A percentile compares a stretch with the other conserved stretches of the same genome.
Conservation (phyloP, 352 stramenopile species). For the Pythium dissimile region DNA sequence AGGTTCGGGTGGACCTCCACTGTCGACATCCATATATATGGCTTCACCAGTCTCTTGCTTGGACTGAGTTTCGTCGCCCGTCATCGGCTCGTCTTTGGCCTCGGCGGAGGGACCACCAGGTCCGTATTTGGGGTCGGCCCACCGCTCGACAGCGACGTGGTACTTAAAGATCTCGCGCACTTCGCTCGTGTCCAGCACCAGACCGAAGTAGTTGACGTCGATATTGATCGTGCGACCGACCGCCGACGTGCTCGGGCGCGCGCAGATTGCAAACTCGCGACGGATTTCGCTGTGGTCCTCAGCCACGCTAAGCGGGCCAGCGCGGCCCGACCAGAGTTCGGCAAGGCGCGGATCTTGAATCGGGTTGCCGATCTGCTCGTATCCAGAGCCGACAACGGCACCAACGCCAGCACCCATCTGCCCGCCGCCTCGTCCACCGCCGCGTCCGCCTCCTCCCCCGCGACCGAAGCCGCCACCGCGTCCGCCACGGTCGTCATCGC, state of each 20-base stretch:
- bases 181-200: conserved; percentile 42
- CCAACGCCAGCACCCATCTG: conserved; percentile 40
- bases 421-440: conserved; percentile 27
- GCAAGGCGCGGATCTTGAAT: conserved; percentile 48
- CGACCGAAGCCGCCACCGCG: conserved; percentile 27
- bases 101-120: conserved; percentile 26
- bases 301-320: conserved; percentile 30
- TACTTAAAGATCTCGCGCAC: conserved; percentile 70
- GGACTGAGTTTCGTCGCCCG: conserved; percentile 27
- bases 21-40: conserved; percentile 58
- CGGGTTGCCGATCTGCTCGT: conserved; percentile 44
- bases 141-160: conserved; percentile 55
- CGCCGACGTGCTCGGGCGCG: conserved; percentile 32
- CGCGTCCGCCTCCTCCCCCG: conserved; percentile 29
- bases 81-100: conserved; percentile 37
- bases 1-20: conserved; percentile 23
- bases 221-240: conserved; percentile 38
- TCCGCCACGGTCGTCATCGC: conserved; percentile 19
- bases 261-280: conserved; percentile 43
- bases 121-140: conserved; percentile 51
- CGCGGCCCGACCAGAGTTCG: conserved; percentile 44
- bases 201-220: conserved; percentile 61
- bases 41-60: conserved; percentile 18
- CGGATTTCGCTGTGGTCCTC: conserved; percentile 39
- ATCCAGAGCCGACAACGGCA: conserved; percentile 37